These are phyloP conservation scores for Zopfia rhizophila DNA, from an alignment of 2,329 filamentous ascomycete genomes.

Conservation along the genomic window DNA sequence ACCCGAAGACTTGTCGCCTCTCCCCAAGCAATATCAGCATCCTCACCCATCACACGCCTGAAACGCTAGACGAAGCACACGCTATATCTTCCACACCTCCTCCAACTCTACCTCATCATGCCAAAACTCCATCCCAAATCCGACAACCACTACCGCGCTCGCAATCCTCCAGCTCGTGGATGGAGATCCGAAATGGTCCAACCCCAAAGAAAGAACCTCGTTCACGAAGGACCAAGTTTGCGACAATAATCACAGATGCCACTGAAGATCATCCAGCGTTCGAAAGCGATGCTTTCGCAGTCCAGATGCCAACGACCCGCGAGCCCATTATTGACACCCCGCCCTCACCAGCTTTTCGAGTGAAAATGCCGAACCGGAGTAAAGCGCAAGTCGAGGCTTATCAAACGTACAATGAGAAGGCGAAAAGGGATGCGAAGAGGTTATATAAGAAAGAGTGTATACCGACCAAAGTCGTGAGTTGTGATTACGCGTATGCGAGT, in stretches of 20 bases:
- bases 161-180: constrained; percentile 25
- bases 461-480: constrained; percentile 37
- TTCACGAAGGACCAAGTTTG: constrained; percentile 37
- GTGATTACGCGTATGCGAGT: constrained; percentile 35
- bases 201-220: constrained; percentile 26
- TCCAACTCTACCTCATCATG: constrained; percentile 8
- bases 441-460: constrained; percentile 38
- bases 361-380: constrained; percentile 24
- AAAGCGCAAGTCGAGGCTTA: constrained; percentile 36
- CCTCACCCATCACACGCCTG: constrained; percentile 16
- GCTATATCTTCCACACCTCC: constrained; percentile 17
- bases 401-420: constrained; percentile 41
- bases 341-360: constrained; percentile 19
- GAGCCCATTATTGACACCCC: constrained; percentile 36
- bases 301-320: constrained; percentile 47
- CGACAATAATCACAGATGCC: constrained; percentile 40
- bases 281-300: constrained; percentile 46
- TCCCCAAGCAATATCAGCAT: constrained; percentile 26
- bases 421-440: constrained; percentile 31
- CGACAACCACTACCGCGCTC: constrained; percentile 29
- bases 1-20: constrained; percentile 20
- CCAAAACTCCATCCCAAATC: constrained; percentile 12
- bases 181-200: constrained; percentile 22
- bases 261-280: constrained; percentile 38
- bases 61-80: constrained; percentile 25